Base-by-base conservation (phyloP, 768 basidiomycete genomes). In the Boletus vinaceobasis region DNA sequence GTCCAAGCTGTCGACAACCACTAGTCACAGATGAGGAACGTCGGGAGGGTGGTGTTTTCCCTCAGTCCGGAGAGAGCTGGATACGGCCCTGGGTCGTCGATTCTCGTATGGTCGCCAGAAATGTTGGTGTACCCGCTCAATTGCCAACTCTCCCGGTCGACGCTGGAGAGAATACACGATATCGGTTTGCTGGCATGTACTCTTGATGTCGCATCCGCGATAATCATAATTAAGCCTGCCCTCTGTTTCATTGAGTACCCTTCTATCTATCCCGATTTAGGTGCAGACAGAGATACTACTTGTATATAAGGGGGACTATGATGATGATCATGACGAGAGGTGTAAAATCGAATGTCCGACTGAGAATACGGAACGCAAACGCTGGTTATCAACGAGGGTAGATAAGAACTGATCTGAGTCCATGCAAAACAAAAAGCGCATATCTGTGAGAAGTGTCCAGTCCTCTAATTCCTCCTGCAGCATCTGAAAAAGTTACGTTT, bases 401-500 rank as follows among this genome's bases (percentile, higher is more conserved):
- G 70, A 73, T 71, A 57, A 64, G 45, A 68, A 55, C 55, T 56
- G 40, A 56, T 58, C 42, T 48, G 52, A 46, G 65, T 71, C 71
- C 67, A 55, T 64, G 54, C 43, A 60, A 51, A 63, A 57, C 32
- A 51, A 56, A 56, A 52, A 54, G 37, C 27, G 50, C 55, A 59
- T 68, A 59, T 58, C 32, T 52, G 44, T 55, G 47, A 26, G 13
- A 50, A 47, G 19, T 19, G 38, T 40, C 31, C 37, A 36, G 4
- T 48, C 50, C 32, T 31, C 77, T 73, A 92, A 65, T 86, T 88
- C 64, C 78, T 81, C 63, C 90, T 81, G 80, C 87, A 93, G 70
- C 79, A 87, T 60, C 86, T 77, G 82, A 90, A 92, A 48, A 93
- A 71, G 71, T 91, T 90, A 59, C 89, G 82, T 71, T 81, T 88